phyloP scores from a whole-genome alignment of 2,329 filamentous ascomycete species.

The Cryphonectria radicalis region DNA sequence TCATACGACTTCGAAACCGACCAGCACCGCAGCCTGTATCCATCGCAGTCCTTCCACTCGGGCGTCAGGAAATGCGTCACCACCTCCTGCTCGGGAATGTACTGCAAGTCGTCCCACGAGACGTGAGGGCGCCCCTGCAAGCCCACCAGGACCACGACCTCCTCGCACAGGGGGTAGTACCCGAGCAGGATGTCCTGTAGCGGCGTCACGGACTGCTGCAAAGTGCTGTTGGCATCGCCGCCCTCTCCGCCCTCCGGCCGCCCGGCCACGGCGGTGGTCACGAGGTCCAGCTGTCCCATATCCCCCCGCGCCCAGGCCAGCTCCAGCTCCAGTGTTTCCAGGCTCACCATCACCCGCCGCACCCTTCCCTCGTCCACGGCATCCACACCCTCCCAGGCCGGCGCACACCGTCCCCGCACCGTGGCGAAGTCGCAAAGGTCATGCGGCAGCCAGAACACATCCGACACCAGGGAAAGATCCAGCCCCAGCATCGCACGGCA shows the following conservation, averaged over 20 bases:
- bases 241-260: neutral
- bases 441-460: constrained; percentile 12
- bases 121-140: neutral
- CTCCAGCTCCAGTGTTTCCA: constrained; percentile 6
- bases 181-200: neutral
- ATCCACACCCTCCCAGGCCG: neutral
- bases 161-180: constrained; percentile 5
- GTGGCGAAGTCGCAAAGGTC: neutral
- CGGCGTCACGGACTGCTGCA: neutral
- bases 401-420: neutral
- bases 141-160: constrained; percentile 5
- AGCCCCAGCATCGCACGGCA: neutral
- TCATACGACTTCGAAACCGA: neutral
- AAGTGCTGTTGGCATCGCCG: no score
- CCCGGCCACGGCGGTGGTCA: neutral
- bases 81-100: neutral
- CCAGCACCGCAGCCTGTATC: neutral
- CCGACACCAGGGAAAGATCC: constrained; percentile 8
- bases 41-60: neutral
- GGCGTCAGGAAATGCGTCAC: neutral
- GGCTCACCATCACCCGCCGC: constrained; percentile 6
- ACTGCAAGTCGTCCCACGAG: constrained; percentile 11
- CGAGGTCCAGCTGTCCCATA: neutral
- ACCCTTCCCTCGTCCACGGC: constrained; percentile 9
- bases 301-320: neutral